phyloP scores from a whole-genome alignment of 164 flowering plant genomes.

The Liquidambar formosana region DNA sequence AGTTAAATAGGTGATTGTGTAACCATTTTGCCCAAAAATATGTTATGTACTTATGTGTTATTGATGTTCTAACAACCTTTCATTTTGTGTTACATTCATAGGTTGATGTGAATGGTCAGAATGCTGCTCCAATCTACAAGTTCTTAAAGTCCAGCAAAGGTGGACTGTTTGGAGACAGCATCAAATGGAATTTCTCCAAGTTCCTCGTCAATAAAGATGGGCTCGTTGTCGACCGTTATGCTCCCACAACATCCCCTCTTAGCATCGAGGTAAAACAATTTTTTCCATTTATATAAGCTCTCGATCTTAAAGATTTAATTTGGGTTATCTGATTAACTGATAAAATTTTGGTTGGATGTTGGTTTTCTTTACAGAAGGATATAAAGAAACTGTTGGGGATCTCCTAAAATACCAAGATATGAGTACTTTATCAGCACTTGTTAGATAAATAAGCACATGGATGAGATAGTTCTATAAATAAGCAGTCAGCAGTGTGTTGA shows the following conservation, averaged over 20 bases:
- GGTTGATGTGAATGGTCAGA: constrained; percentile 73
- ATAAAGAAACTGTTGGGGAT: constrained; percentile 40
- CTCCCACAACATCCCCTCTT: constrained; percentile 64
- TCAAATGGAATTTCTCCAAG: constrained; percentile 77
- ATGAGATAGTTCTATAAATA: neutral
- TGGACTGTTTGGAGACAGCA: constrained; percentile 48
- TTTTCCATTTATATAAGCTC: neutral
- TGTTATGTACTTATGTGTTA: no score
- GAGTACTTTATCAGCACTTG: neutral
- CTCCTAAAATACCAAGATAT: constrained; percentile 22
- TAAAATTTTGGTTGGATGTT: neutral
- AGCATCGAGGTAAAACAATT: constrained; percentile 55
- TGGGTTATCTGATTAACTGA: neutral
- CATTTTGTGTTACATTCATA: constrained; percentile 8
- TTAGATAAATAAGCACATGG: neutral
- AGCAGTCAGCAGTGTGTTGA: no score
- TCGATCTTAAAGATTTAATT: neutral
- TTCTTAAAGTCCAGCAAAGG: constrained; percentile 62
- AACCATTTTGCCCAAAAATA: no score
- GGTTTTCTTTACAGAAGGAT: constrained; percentile 44
- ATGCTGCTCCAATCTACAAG: constrained; percentile 67
- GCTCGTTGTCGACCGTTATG: constrained; percentile 55
- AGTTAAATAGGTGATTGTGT: no score
- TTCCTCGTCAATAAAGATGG: constrained; percentile 64
- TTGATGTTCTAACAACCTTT: neutral